Evolutionary conservation across 2,329 filamentous ascomycete genomes (phyloP).

Genomic region (Madurella fahalii): DNA sequence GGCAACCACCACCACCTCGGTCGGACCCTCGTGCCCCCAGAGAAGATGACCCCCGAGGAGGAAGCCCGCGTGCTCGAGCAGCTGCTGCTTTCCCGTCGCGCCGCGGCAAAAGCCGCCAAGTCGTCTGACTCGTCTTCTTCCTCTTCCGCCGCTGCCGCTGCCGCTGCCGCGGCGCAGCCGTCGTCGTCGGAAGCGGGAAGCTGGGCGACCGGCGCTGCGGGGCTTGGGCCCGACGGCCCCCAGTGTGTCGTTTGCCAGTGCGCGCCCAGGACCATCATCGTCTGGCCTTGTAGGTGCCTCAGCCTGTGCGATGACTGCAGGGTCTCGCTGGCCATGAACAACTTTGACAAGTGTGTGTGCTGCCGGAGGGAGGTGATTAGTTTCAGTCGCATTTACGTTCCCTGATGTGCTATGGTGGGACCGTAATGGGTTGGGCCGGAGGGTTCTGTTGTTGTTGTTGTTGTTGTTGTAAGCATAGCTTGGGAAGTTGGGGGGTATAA

Average conservation of each 20-base stretch:
- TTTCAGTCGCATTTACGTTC: conserved; percentile 88
- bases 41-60: conserved; percentile 50
- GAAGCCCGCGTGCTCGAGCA: conserved; percentile 59
- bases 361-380: conserved; percentile 84
- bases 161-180: conserved; percentile 3
- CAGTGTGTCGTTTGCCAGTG: conserved; percentile 93
- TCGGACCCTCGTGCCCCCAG: conserved; percentile 33
- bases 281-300: conserved; percentile 95
- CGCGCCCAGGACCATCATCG: conserved; percentile 78
- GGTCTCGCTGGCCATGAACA: conserved; percentile 91
- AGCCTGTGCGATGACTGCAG: conserved; percentile 93
- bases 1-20: conserved; percentile 42
- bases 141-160: background rate
- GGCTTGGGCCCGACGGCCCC: conserved; percentile 66
- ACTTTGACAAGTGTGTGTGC: conserved; percentile 94
- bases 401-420: conserved; percentile 40
- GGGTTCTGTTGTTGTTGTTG: background rate
- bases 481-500: background rate
- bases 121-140: background rate
- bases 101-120: conserved; percentile 22
- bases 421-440: background rate
- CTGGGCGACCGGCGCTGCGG: conserved; percentile 69
- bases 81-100: conserved; percentile 51
- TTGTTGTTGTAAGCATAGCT: background rate
- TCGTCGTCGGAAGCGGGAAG: conserved; percentile 26